Evolutionary conservation across 176 grass and related monocot genomes (phyloP).

Genomic region (Canna indica): DNA sequence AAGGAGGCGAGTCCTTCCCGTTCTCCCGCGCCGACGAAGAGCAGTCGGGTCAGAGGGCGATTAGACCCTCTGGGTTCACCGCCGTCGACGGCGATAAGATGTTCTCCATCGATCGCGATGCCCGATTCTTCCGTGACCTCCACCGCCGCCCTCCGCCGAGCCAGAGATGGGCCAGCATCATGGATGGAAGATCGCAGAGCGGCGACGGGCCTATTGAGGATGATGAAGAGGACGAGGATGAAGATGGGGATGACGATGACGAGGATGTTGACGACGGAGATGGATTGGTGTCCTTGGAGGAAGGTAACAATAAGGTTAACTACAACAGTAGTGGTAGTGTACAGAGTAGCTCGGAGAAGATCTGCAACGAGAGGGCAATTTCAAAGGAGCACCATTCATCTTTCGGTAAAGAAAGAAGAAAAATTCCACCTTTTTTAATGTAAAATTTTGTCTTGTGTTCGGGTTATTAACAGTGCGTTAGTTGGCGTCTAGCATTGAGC

Average conservation of each 20-base stretch:
- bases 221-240: conserved; percentile 37
- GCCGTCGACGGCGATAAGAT: conserved; percentile 7
- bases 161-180: conserved; percentile 12
- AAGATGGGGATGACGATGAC: conserved; percentile 8
- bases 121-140: conserved; percentile 25
- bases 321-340: conserved; percentile 29
- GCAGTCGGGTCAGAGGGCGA: neutral
- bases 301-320: conserved; percentile 20
- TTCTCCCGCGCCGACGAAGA: neutral
- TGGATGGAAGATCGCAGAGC: conserved; percentile 4
- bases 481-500: conserved; percentile 4
- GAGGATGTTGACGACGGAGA: conserved; percentile 28
- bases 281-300: conserved; percentile 25
- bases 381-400: conserved; percentile 20
- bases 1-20: conserved; percentile 8
- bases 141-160: neutral
- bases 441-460: neutral
- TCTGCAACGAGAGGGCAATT: conserved; percentile 9
- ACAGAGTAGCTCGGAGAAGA: conserved; percentile 27
- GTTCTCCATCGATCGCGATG: conserved; percentile 25
- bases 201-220: conserved; percentile 14
- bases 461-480: conserved; percentile 13
- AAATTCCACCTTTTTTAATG: neutral
- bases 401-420: conserved; percentile 13
- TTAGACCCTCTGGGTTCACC: conserved; percentile 5